Evolutionary conservation across 2,329 filamentous ascomycete genomes (phyloP).

Genomic region (Mollisia scopiformis): DNA sequence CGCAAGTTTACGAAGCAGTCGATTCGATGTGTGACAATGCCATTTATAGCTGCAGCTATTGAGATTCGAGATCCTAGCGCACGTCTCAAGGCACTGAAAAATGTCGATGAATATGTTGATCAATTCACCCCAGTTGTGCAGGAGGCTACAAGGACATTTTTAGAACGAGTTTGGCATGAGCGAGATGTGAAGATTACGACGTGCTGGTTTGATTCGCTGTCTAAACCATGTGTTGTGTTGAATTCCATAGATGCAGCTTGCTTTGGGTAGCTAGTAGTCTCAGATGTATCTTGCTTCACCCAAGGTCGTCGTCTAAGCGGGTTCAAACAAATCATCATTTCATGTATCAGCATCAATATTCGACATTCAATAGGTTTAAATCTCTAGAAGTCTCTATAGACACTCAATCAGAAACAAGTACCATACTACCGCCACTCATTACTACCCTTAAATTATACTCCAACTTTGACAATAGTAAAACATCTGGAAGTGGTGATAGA

Average conservation of each 20-base stretch:
- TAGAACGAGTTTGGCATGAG: slow-evolving; percentile 33
- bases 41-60: slow-evolving; percentile 34
- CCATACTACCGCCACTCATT: too few relatives aligned
- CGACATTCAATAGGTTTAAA: too few relatives aligned
- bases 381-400: too few relatives aligned
- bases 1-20: slow-evolving; percentile 24
- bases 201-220: slow-evolving; percentile 32
- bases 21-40: slow-evolving; percentile 32
- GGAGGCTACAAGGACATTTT: slow-evolving; percentile 29
- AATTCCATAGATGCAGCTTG: slow-evolving; percentile 19
- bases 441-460: too few relatives aligned
- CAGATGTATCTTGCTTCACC: not conserved
- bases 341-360: too few relatives aligned
- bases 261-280: not conserved
- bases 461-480: too few relatives aligned
- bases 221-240: slow-evolving; percentile 32
- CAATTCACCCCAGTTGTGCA: slow-evolving; percentile 29
- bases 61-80: slow-evolving; percentile 23
- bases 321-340: too few relatives aligned
- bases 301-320: too few relatives aligned
- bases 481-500: too few relatives aligned
- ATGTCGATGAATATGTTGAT: slow-evolving; percentile 50
- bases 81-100: slow-evolving; percentile 24
- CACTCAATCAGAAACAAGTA: too few relatives aligned
- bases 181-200: slow-evolving; percentile 26